Conservation (phyloP, 179 eudicot genomes). For the Sideroxylon spinosum region DNA sequence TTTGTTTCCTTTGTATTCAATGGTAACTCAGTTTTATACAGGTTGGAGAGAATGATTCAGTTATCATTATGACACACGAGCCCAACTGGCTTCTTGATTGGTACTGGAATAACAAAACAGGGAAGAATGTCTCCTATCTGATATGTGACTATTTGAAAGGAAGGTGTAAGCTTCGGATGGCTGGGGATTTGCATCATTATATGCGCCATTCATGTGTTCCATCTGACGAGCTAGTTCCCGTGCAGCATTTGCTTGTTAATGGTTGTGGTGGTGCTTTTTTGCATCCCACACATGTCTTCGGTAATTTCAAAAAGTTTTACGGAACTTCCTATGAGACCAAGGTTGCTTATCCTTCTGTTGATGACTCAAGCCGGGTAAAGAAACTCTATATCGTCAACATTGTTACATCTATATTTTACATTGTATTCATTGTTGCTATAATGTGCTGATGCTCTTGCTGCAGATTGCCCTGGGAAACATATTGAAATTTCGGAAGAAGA, state of each 20-base stretch:
- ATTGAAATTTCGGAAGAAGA: slow-evolving; percentile 94
- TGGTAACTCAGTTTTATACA: slow-evolving; percentile 25
- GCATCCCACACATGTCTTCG: slow-evolving; percentile 97
- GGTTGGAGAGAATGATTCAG: slow-evolving; percentile 80
- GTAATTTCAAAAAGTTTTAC: slow-evolving; percentile 51
- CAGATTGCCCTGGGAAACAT: slow-evolving; percentile 99
- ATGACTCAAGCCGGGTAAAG: not conserved
- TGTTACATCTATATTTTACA: not conserved
- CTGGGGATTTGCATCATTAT: slow-evolving; percentile 97
- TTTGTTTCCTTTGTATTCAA: not conserved
- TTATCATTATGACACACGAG: slow-evolving; percentile 91
- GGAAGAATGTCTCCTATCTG: slow-evolving; percentile 70
- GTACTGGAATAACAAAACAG: slow-evolving; percentile 86
- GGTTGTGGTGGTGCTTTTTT: slow-evolving; percentile 99
- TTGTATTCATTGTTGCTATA: not conserved
- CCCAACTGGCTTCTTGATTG: slow-evolving; percentile 98
- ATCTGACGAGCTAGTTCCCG: slow-evolving; percentile 72
- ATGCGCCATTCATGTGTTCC: slow-evolving; percentile 88
- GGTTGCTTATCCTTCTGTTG: slow-evolving; percentile 37
- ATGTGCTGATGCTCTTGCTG: not conserved
- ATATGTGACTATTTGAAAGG: slow-evolving; percentile 72
- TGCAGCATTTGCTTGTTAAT: slow-evolving; percentile 89
- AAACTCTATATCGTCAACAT: not conserved
- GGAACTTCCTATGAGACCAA: slow-evolving; percentile 63
- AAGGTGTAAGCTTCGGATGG: slow-evolving; percentile 87